Conservation (phyloP, 306 rosid species). For the Citrullus mucosospermus region DNA sequence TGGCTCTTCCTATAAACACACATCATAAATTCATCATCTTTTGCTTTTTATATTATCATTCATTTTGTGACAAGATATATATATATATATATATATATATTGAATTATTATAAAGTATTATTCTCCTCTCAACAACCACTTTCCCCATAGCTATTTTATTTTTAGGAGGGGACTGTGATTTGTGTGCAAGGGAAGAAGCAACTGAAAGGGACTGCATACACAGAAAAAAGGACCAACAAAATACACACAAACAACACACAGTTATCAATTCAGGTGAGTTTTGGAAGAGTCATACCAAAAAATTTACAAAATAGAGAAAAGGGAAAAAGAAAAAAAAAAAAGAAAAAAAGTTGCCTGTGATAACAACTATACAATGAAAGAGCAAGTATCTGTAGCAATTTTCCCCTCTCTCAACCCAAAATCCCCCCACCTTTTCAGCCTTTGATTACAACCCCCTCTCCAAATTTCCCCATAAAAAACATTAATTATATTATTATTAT, state of each 20-base stretch:
- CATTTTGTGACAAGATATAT: not conserved
- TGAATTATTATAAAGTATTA: not conserved
- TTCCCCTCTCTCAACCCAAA: not conserved
- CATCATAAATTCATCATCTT: not conserved
- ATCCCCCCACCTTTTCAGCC: not conserved
- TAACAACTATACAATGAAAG: slow-evolving; percentile 6
- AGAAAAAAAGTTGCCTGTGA: not conserved
- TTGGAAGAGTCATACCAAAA: not conserved
- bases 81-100: too few species aligned
- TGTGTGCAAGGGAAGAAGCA: not conserved
- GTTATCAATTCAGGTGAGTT: slow-evolving; percentile 9
- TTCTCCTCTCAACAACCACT: not conserved
- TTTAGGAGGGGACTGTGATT: not conserved
- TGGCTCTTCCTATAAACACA: slow-evolving; percentile 34
- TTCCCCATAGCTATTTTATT: not conserved
- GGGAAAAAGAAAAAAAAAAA: too few species aligned
- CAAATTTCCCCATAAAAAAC: not conserved
- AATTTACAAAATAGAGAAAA: too few species aligned
- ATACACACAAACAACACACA: not conserved
- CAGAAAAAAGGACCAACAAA: not conserved
- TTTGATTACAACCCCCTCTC: not conserved
- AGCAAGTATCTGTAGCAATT: not conserved
- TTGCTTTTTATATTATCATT: not conserved
- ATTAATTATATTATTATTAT: not conserved
- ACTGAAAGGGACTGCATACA: not conserved